Conservation (phyloP, 768 basidiomycete genomes). For the Boletellus ananas region DNA sequence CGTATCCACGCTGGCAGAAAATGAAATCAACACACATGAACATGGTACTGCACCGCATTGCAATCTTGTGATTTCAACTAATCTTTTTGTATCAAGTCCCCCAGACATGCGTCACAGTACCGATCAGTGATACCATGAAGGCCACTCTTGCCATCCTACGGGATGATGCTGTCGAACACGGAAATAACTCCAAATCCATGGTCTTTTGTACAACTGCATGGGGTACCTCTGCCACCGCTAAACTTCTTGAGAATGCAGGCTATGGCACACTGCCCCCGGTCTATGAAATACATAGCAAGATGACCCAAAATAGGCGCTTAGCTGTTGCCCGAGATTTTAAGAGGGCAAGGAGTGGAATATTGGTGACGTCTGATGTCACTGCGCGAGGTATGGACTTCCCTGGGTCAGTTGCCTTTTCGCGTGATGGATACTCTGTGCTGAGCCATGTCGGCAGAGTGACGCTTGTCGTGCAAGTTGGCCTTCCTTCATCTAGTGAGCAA, state of each 20-base stretch:
- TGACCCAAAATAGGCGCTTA: slow-evolving; percentile 46
- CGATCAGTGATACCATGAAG: slow-evolving; percentile 41
- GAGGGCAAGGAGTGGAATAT: slow-evolving; percentile 39
- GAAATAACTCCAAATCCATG: slow-evolving; percentile 42
- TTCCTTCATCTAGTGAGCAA: slow-evolving; percentile 68
- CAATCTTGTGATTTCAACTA: background rate
- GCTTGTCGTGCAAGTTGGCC: slow-evolving; percentile 56
- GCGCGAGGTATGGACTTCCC: slow-evolving; percentile 70
- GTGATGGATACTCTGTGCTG: background rate
- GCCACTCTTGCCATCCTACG: slow-evolving; percentile 38
- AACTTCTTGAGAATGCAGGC: slow-evolving; percentile 33
- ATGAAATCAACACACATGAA: slow-evolving; percentile 59
- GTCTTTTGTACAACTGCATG: slow-evolving; percentile 68
- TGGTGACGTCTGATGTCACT: slow-evolving; percentile 55
- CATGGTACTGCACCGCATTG: slow-evolving; percentile 39
- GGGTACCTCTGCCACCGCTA: slow-evolving; percentile 43
- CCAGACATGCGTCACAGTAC: slow-evolving; percentile 44
- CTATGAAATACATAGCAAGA: slow-evolving; percentile 56
- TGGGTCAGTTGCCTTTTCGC: slow-evolving; percentile 32
- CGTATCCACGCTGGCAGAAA: slow-evolving; percentile 54
- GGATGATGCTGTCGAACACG: slow-evolving; percentile 30
- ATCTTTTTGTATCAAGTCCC: slow-evolving; percentile 32
- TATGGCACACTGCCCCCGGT: slow-evolving; percentile 33
- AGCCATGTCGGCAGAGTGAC: slow-evolving; percentile 42
- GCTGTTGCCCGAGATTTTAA: slow-evolving; percentile 50